phyloP scores from a whole-genome alignment of 495 filamentous ascomycete genomes.

The Penicillium psychrofluorescens region DNA sequence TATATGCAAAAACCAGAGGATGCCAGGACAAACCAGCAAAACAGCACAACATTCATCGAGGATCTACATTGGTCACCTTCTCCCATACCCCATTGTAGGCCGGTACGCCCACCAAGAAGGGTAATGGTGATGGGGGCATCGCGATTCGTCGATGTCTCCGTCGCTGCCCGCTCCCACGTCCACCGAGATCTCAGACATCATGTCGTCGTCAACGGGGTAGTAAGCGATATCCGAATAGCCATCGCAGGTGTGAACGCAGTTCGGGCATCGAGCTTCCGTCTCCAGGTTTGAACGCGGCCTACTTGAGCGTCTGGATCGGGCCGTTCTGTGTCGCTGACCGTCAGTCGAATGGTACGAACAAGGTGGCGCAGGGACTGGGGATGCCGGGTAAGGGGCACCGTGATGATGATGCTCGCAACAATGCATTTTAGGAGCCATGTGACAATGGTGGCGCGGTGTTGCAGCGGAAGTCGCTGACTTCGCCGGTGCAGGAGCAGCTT shows the following conservation, averaged over 20 bases:
- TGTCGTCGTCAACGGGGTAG: background rate
- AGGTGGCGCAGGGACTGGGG: background rate
- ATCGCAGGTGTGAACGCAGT: background rate
- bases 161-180: background rate
- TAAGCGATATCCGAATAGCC: background rate
- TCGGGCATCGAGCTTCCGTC: background rate
- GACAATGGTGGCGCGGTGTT: too few species aligned
- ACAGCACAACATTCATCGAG: too few species aligned
- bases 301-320: background rate
- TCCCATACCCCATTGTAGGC: background rate
- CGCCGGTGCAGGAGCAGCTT: too few species aligned
- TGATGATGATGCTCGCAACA: background rate
- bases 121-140: too few species aligned
- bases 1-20: too few species aligned
- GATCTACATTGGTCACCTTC: background rate
- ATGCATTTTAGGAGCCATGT: background rate
- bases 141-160: too few species aligned
- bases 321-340: background rate
- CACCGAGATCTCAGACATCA: constrained; percentile 1
- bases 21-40: too few species aligned
- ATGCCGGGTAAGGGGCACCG: background rate
- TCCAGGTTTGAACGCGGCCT: background rate
- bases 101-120: too few species aligned
- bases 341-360: background rate
- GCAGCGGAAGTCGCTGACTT: too few species aligned